Base-by-base conservation (phyloP, 2,329 filamentous ascomycete genomes). In the Hypoxylon sp. region DNA sequence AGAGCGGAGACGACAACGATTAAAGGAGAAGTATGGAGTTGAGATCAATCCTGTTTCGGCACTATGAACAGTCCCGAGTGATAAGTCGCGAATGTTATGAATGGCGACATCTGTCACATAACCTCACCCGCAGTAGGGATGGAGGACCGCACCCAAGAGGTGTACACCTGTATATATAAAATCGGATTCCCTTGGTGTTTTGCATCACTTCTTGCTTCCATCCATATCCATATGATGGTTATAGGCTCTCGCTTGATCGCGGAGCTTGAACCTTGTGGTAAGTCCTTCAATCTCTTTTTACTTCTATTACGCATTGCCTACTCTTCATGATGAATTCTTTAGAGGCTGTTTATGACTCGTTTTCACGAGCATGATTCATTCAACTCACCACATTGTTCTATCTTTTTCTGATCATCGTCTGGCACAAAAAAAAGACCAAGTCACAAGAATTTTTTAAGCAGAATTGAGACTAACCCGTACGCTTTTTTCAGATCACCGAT, bases 11-110 rank as follows among this genome's bases (percentile, higher is more conserved):
- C 88, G 89, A 72, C 85, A 94, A 83, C 87, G 93, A 74, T 86
- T 98, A 80, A 90, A 93, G 87, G 90, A 93, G 81, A 93, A 90
- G 80, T 97, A 97, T 77, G 93, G 94, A 65, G 88, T 97, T 76
- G 93, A 97, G 72, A 90, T 97, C 76, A 88, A 91, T 76, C 87
- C 89, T 60, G 87, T 90, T 72, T 86, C 80, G 63, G 84, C 86
- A 21, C 17, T 6, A n/a, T n/a, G 28, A 41, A 5, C 19, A 57
- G 28, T 36, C 13, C 9, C 25, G 19, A 9, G 19, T 36, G 19
- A 48, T 25, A 30, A 56, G 53, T 46, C 41, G 53, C 53, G 6
- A 30, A 19, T 19, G 17, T 11, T 7, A 43, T 21, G 17, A 19
- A 56, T 34, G 53, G 50, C 19, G 30, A 41, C 46, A 23, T 19